phyloP scores from a whole-genome alignment of 768 basidiomycete species.

The Collybiopsis confluens region DNA sequence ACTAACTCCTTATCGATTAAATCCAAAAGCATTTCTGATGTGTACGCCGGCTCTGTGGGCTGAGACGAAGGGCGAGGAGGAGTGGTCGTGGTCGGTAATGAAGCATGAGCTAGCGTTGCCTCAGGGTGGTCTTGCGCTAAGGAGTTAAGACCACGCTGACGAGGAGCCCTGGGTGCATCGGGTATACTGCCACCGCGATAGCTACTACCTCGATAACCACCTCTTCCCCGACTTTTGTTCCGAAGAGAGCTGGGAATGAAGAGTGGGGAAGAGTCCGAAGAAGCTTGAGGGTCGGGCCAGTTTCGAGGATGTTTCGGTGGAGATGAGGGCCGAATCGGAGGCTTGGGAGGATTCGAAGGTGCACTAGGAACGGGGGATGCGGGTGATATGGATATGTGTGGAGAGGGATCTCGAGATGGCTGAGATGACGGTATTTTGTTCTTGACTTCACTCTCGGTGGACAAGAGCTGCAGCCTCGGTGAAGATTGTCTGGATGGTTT shows the following conservation, averaged over 20 bases:
- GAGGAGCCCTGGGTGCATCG: conserved; percentile 2
- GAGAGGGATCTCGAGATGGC: neutral
- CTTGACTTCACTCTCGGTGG: neutral
- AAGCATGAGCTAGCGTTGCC: neutral
- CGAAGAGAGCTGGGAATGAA: neutral
- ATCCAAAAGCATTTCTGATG: neutral
- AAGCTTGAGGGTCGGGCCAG: conserved; percentile 1
- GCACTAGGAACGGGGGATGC: neutral
- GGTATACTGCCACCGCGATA: neutral
- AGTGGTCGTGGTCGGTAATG: neutral
- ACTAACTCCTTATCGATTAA: neutral
- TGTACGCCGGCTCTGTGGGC: neutral
- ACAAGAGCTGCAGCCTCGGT: neutral
- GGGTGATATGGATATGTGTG: no score
- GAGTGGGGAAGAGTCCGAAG: neutral
- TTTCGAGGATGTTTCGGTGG: conserved; percentile 6
- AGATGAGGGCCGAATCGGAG: neutral
- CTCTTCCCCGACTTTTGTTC: neutral
- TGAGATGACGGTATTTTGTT: neutral
- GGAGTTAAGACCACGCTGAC: neutral
- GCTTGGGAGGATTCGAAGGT: neutral
- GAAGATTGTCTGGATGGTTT: neutral
- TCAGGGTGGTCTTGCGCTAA: neutral
- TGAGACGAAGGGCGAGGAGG: neutral
- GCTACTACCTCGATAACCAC: neutral